phyloP scores from a whole-genome alignment of 805 yeast species.

The Saccharomycopsis vini region DNA sequence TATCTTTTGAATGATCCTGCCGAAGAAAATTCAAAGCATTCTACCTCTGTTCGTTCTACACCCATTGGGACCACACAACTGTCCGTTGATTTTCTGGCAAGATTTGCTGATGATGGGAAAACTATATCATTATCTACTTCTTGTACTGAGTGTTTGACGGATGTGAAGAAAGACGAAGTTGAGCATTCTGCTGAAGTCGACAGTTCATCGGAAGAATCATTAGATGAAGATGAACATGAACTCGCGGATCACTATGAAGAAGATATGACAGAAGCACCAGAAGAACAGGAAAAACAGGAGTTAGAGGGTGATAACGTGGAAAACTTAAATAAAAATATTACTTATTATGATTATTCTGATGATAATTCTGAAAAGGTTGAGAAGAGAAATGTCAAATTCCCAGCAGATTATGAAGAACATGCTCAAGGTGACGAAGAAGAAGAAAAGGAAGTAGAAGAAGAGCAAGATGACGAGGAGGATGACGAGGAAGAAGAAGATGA shows the following conservation, averaged over 20 bases:
- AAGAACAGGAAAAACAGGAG: conserved; percentile 7
- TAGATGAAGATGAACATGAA: neutral
- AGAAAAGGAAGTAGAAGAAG: neutral
- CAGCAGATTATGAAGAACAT: neutral
- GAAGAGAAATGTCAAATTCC: neutral
- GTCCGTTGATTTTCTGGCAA: no score
- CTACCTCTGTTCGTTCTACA: no score
- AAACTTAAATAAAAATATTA: neutral
- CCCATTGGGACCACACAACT: no score
- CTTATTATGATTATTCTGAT: no score
- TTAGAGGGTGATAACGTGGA: conserved; percentile 2
- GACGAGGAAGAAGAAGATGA: conserved; percentile 2
- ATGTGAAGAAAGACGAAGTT: neutral
- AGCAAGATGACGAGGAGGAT: neutral
- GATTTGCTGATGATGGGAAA: neutral
- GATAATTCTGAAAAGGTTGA: neutral
- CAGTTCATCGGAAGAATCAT: conserved; percentile 1
- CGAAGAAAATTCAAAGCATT: neutral
- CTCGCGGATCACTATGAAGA: no score
- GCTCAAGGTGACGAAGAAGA: conserved; percentile 2
- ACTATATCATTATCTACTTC: neutral
- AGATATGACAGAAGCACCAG: neutral
- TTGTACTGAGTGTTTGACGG: conserved; percentile 1
- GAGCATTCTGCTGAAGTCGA: neutral
- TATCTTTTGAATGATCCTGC: conserved; percentile 1